phyloP scores from a whole-genome alignment of 495 filamentous ascomycete genomes.

The Cryomyces antarcticus region DNA sequence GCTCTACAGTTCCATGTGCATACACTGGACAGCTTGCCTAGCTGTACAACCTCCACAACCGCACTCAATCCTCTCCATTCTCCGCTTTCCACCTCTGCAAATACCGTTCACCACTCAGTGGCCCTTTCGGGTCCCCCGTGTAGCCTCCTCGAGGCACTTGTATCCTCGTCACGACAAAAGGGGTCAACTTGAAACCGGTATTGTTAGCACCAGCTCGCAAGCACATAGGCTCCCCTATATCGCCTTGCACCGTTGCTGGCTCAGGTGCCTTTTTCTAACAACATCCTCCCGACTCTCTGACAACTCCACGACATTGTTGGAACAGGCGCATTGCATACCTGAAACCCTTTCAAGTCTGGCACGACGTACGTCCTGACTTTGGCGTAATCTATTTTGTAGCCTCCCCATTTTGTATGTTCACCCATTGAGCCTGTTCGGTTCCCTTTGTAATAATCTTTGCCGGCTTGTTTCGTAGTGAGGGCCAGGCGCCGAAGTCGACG shows the following conservation, averaged over 20 bases:
- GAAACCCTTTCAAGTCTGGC: slow-evolving; percentile 43
- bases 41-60: not conserved
- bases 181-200: slow-evolving; percentile 43
- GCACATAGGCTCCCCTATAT: not conserved
- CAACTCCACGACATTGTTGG: not conserved
- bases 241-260: not conserved
- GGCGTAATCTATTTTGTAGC: slow-evolving; percentile 58
- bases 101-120: slow-evolving; percentile 35
- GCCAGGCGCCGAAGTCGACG: slow-evolving; percentile 43
- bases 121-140: slow-evolving; percentile 14
- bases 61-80: slow-evolving; percentile 38
- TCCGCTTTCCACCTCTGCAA: slow-evolving; percentile 47
- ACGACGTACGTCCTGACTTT: slow-evolving; percentile 85
- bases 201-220: slow-evolving; percentile 1
- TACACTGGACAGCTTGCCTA: not conserved
- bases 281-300: not conserved
- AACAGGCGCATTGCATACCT: slow-evolving; percentile 33
- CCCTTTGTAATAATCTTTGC: slow-evolving; percentile 94
- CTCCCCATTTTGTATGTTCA: slow-evolving; percentile 63
- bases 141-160: slow-evolving; percentile 25
- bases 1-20: not conserved
- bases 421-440: slow-evolving; percentile 76
- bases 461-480: slow-evolving; percentile 79
- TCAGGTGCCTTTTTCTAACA: not conserved
- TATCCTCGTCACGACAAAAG: slow-evolving; percentile 59